Base-by-base conservation (phyloP, 495 filamentous ascomycete genomes). In the Hyaloscypha hepaticicola region DNA sequence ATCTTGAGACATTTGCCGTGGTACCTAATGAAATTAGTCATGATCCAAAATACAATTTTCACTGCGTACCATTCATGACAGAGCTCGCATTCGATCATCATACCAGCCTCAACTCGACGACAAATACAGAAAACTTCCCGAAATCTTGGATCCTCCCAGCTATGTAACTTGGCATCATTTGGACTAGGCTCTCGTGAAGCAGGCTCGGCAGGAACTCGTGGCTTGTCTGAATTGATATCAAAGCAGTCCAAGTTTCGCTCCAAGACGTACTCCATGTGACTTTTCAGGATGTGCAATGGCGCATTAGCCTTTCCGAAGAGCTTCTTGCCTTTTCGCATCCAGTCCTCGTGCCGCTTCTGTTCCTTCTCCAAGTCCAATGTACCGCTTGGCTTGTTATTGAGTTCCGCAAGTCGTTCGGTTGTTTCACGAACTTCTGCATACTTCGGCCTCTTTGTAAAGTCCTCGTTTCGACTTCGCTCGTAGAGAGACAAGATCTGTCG, bases 41-140 rank as follows among this genome's bases (percentile, higher is more conserved):
- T 27, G 3, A 31, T 60, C 75, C 64, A 64, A 51, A 66, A 56
- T 66, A 56, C 9, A 61, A 11, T 21, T 5, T 24, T 25, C 25
- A 34, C 45, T 25, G 78, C 87, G 76, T 77, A 93, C 95, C 95
- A 99, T 77, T 99, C 95, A 68, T 96, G 93, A 75, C 95, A 99
- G 34, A 96, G 79, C 75, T 97, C 94, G 76, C 95, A 99, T 73
- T 99, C 95, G 68, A 99, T 97, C 95, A 99, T 99, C 90, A 97
- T 94, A 25, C 95, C 95, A 38, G 94, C 91, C 74, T 99, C 95
- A 21, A 89, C 87, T 64, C 88, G 88, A 61, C 95, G 87, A 76
- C 95, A 99, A 70, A 99, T 96, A 76, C 95, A 99, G 76, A 98
- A 99, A 3, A 97, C 93, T 74, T 97, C 93, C 48, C 90, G 71